These are phyloP conservation scores for Epichloe hybrida DNA, from an alignment of 2,329 filamentous ascomycete genomes.

Conservation along the genomic window DNA sequence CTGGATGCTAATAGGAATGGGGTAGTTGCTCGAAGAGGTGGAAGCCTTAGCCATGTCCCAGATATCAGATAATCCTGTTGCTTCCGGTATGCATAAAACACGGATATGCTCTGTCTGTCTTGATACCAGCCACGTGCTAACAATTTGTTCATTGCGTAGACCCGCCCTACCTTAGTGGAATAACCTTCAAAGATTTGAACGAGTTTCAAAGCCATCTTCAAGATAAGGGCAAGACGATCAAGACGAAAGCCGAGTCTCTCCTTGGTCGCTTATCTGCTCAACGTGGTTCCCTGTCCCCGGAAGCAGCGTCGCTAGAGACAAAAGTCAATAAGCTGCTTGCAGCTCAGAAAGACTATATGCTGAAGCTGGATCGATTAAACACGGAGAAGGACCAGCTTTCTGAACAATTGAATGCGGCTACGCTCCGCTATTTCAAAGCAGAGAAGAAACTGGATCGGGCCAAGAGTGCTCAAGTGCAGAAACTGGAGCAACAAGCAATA, in stretches of 20 bases:
- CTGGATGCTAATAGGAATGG: slow-evolving; percentile 3
- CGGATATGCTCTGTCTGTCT: neutral
- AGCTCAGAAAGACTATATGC: slow-evolving; percentile 66
- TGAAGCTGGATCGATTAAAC: slow-evolving; percentile 61
- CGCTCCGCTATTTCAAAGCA: slow-evolving; percentile 82
- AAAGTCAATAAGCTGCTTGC: slow-evolving; percentile 65
- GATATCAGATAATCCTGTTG: slow-evolving; percentile 15
- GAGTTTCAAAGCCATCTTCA: slow-evolving; percentile 75
- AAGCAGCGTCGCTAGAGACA: slow-evolving; percentile 58
- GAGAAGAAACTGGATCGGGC: slow-evolving; percentile 88
- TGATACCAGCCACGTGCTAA: slow-evolving; percentile 9
- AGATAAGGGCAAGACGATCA: slow-evolving; percentile 62
- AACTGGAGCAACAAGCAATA: slow-evolving; percentile 79
- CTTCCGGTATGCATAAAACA: slow-evolving; percentile 12
- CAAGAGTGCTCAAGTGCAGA: slow-evolving; percentile 80
- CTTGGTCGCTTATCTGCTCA: slow-evolving; percentile 41
- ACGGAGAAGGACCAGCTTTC: slow-evolving; percentile 75
- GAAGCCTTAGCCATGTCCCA: slow-evolving; percentile 42
- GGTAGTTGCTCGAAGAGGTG: slow-evolving; percentile 49
- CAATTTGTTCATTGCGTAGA: slow-evolving; percentile 23
- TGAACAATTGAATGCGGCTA: slow-evolving; percentile 77
- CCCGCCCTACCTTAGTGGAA: slow-evolving; percentile 41
- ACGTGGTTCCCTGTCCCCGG: slow-evolving; percentile 45
- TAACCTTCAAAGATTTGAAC: slow-evolving; percentile 48
- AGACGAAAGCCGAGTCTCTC: slow-evolving; percentile 57